Conservation (phyloP, 768 basidiomycete genomes). For the Boletus insuetus region DNA sequence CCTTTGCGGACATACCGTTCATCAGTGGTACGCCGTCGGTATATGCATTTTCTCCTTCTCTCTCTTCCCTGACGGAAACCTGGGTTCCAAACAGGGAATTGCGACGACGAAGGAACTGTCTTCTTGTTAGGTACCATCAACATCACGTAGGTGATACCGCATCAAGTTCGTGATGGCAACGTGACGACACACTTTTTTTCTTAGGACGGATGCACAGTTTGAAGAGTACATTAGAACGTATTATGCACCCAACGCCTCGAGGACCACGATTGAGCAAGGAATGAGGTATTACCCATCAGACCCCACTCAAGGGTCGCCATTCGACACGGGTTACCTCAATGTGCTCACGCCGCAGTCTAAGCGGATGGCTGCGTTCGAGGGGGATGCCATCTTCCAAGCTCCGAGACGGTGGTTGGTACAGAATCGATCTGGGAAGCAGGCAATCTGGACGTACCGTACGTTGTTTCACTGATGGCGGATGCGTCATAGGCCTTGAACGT, state of each 20-base stretch:
- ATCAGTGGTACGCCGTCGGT: not conserved
- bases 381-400: conserved; percentile 50
- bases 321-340: conserved; percentile 45
- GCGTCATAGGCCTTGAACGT: conserved; percentile 36
- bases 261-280: conserved; percentile 24
- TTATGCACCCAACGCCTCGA: conserved; percentile 28
- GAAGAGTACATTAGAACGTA: not conserved
- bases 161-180: too few species aligned
- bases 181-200: not conserved
- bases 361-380: conserved; percentile 47
- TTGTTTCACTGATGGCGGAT: conserved; percentile 29
- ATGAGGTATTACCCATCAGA: conserved; percentile 36
- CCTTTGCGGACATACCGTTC: conserved; percentile 4
- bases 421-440: conserved; percentile 35
- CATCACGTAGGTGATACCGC: not conserved
- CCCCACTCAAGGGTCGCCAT: conserved; percentile 49
- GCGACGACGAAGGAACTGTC: conserved; percentile 42
- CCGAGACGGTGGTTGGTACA: conserved; percentile 48
- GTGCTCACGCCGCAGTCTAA: conserved; percentile 49
- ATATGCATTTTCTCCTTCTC: too few species aligned
- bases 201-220: not conserved
- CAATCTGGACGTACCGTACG: conserved; percentile 35
- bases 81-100: conserved; percentile 17
- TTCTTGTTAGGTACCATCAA: conserved; percentile 22
- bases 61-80: too few species aligned